Evolutionary conservation across 2,329 filamentous ascomycete genomes (phyloP).

Genomic region (Ramularia endophylla): DNA sequence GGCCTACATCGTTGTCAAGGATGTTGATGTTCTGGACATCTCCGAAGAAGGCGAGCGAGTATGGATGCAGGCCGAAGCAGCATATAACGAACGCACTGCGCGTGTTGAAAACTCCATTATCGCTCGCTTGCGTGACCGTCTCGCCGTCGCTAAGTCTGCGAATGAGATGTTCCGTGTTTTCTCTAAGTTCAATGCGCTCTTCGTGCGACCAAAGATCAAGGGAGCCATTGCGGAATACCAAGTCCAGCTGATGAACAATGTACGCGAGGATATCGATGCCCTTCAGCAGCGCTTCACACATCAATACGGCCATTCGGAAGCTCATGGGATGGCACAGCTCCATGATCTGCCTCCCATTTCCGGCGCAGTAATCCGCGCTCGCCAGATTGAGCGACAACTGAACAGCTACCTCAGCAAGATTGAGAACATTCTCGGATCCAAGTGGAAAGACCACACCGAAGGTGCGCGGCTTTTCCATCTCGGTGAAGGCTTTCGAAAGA

Average conservation of each 20-base stretch:
- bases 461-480: constrained; percentile 90
- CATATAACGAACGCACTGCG: constrained; percentile 95
- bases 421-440: constrained; percentile 91
- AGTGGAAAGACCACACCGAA: constrained; percentile 91
- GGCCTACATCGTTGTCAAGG: constrained; percentile 88
- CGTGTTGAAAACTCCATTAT: constrained; percentile 99
- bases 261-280: constrained; percentile 89
- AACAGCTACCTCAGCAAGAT: constrained; percentile 98
- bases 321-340: constrained; percentile 95
- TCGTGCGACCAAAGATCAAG: constrained; percentile 97
- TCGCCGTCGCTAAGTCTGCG: constrained; percentile 92
- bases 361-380: constrained; percentile 94
- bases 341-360: constrained; percentile 94
- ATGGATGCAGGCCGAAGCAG: constrained; percentile 91
- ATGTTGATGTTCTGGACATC: constrained; percentile 92
- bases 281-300: constrained; percentile 98
- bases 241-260: constrained; percentile 94
- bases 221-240: constrained; percentile 98
- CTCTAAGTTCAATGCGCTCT: constrained; percentile 98
- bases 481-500: constrained; percentile 90
- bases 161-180: constrained; percentile 99
- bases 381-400: constrained; percentile 93
- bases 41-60: constrained; percentile 80
- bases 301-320: constrained; percentile 96
- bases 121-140: constrained; percentile 79